Evolutionary conservation across 2,329 filamentous ascomycete genomes (phyloP), one percentile per base, ranked within the genome.

Genomic region (Diaporthe ilicicola): DNA sequence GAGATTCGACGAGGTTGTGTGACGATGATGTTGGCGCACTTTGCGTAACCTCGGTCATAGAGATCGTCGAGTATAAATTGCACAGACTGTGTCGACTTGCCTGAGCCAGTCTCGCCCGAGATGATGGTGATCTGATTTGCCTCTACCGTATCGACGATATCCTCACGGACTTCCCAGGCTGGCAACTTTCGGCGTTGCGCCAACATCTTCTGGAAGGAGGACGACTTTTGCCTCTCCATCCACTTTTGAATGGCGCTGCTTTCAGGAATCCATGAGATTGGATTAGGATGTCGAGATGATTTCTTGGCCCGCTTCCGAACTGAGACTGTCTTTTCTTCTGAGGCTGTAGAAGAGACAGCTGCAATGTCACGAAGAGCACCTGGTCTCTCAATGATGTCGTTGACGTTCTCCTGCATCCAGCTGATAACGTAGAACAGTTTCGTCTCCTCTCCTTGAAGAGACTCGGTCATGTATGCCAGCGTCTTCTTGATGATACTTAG

Each of bases 1-100:
- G 95, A 98, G 73, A 99, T 98, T 79, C 96, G 90, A 70, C 96
- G 91, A 27, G 96, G 96, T 77, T 99, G 96, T 0, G 96, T 99
- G 77, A 97, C 97, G 72, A 99, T 90, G 73, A 99, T 97, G 77
- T 97, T 98, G 39, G 92, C 93, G 15, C 89, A 89, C 15, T 88
- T 89, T 2, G 95, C 96, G 10, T 97, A 85, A 9, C 91, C 89
- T 55, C 89, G 87, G 73, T 88, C 86, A 76, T 98, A 97, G 74
- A 98, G 84, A 76, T 98, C 94, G 77, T 99, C 96, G 1, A 99
- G 86, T 53, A 99, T 88, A 80, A 98, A 99, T 80, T 99, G 96
- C 42, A 98, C 94, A 2, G 94, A 96, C 80, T 99, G 96, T 0
- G 96, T 98, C 61, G 94, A 97, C 82, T 99, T 99, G 78, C 96